These are phyloP conservation scores for Chlamydomonas reinhardtii DNA, from an alignment of 163 green algal genomes.

Conservation along the genomic window DNA sequence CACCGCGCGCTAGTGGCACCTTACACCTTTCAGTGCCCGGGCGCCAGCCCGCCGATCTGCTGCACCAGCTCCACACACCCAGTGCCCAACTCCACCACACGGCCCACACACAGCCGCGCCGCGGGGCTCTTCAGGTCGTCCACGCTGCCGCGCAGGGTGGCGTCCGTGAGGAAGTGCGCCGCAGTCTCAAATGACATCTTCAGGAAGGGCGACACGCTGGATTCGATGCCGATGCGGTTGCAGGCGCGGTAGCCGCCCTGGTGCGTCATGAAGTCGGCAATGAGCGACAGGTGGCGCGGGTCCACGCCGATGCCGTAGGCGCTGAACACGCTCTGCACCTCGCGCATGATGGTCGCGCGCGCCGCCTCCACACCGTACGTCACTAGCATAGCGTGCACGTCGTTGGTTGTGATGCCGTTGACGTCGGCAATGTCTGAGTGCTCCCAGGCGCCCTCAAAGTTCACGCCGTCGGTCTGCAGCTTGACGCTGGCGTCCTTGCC, in stretches of 20 bases:
- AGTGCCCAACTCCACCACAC: constrained; percentile 64
- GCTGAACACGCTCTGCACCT: constrained; percentile 87
- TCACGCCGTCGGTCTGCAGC: constrained; percentile 97
- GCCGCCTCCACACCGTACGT: constrained; percentile 84
- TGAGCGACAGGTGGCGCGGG: constrained; percentile 91
- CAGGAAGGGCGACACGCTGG: constrained; percentile 90
- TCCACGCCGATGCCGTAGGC: constrained; percentile 98
- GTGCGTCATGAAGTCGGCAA: constrained; percentile 98
- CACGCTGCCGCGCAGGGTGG: constrained; percentile 75
- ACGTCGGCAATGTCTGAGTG: constrained; percentile 81
- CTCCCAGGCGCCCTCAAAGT: constrained; percentile 80
- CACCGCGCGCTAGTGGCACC: too few species aligned
- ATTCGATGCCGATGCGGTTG: constrained; percentile 94
- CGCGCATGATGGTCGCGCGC: constrained; percentile 75
- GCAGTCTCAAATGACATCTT: constrained; percentile 96
- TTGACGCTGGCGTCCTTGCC: constrained; percentile 32
- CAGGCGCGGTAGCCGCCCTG: constrained; percentile 93
- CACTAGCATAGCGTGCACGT: constrained; percentile 83
- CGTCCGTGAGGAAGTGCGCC: constrained; percentile 87
- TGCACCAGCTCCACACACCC: constrained; percentile 77
- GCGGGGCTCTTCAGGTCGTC: constrained; percentile 84
- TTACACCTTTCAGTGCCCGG: too few species aligned
- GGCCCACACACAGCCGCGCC: constrained; percentile 83
- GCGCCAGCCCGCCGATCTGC: constrained; percentile 10
- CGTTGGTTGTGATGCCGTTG: constrained; percentile 84